Evolutionary conservation across 805 yeast genomes (phyloP).

Genomic region (Ogataea saltuana): DNA sequence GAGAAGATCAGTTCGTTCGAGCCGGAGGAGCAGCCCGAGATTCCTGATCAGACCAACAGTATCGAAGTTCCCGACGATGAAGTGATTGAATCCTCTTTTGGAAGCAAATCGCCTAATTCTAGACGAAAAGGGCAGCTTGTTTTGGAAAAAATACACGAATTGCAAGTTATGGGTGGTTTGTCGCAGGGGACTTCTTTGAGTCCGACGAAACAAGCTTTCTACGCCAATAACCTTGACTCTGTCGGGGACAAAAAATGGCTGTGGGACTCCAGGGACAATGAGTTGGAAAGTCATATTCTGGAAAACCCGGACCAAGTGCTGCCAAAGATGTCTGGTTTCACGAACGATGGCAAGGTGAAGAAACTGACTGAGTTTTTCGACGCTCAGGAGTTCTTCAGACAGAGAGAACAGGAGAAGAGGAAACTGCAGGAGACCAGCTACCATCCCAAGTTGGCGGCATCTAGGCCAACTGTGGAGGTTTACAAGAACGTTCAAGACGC

Average conservation of each 20-base stretch:
- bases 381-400: constrained; percentile 83
- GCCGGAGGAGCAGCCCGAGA: constrained; percentile 20
- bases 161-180: constrained; percentile 16
- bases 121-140: constrained; percentile 25
- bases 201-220: constrained; percentile 7
- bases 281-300: constrained; percentile 24
- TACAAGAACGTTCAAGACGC: constrained; percentile 88
- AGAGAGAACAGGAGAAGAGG: constrained; percentile 75
- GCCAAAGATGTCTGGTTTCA: constrained; percentile 19
- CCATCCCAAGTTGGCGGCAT: constrained; percentile 70
- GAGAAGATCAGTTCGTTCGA: constrained; percentile 19
- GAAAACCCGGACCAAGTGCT: constrained; percentile 19
- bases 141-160: constrained; percentile 28
- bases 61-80: not conserved
- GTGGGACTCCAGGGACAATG: constrained; percentile 28
- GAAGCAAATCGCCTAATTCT: constrained; percentile 15
- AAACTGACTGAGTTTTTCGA: constrained; percentile 69
- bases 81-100: not conserved
- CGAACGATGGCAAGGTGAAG: constrained; percentile 49
- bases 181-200: constrained; percentile 8
- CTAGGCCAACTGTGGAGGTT: constrained; percentile 88
- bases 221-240: constrained; percentile 2
- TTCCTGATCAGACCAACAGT: constrained; percentile 12
- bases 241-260: constrained; percentile 18
- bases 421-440: constrained; percentile 59